These are phyloP conservation scores for Linum trigynum DNA, from an alignment of 345 rosid genomes.

Conservation along the genomic window DNA sequence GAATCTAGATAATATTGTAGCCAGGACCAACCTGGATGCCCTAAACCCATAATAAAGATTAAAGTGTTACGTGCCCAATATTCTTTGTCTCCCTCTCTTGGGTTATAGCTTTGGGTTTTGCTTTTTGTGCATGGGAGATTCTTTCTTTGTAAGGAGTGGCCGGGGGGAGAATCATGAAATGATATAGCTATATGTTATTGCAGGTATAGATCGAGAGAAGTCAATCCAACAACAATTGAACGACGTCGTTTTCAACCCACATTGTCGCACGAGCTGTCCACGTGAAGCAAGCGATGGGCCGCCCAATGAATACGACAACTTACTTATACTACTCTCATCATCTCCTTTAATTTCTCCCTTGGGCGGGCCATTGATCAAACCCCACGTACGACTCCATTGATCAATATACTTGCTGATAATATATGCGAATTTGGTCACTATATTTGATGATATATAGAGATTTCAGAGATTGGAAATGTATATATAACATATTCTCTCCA, in stretches of 20 bases:
- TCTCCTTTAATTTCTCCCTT: too few relatives aligned
- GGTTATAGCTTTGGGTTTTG: background rate
- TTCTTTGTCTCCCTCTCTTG: too few relatives aligned
- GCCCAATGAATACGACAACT: background rate
- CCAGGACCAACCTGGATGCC: conserved; percentile 19
- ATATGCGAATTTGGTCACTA: too few relatives aligned
- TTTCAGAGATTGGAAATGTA: too few relatives aligned
- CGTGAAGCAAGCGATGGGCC: conserved; percentile 29
- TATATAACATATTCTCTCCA: too few relatives aligned
- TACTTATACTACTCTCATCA: too few relatives aligned
- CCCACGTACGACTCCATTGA: too few relatives aligned
- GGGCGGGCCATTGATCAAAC: background rate
- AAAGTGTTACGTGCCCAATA: too few relatives aligned
- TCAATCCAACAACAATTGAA: conserved; percentile 11
- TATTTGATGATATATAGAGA: too few relatives aligned
- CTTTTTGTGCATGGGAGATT: conserved; percentile 15
- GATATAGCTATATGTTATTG: conserved; percentile 17
- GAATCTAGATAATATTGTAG: conserved; percentile 34
- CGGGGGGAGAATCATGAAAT: background rate
- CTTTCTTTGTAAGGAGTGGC: background rate
- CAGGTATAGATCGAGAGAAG: background rate
- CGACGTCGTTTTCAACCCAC: conserved; percentile 10
- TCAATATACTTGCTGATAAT: conserved; percentile 12
- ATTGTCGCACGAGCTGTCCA: conserved; percentile 47
- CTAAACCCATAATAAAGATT: too few relatives aligned